A percentile compares a stretch with the other conserved stretches of the same genome.
These are phyloP conservation scores for Pleurotus cornucopiae DNA, from an alignment of 768 basidiomycete species.

Conservation along the genomic window DNA sequence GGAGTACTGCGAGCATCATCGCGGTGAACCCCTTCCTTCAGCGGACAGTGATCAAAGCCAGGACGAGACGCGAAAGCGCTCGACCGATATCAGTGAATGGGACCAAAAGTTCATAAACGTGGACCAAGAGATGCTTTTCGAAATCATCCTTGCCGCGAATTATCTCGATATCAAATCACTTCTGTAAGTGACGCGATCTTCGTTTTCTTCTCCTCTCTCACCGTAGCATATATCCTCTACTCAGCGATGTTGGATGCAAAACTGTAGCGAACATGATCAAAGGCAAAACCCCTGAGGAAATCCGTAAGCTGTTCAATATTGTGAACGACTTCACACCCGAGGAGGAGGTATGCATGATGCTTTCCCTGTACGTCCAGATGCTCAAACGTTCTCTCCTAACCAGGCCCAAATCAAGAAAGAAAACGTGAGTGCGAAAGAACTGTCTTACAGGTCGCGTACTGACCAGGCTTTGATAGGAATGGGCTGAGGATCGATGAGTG, in stretches of 20 bases:
- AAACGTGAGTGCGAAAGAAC: slow-evolving; percentile 60
- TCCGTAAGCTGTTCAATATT: slow-evolving; percentile 97
- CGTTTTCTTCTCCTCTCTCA: slow-evolving; percentile 3
- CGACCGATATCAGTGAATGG: slow-evolving; percentile 99
- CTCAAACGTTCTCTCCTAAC: slow-evolving; percentile 10
- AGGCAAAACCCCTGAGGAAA: slow-evolving; percentile 99
- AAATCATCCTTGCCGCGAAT: slow-evolving; percentile 99
- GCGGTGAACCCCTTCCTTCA: slow-evolving; percentile 91
- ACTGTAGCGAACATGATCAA: slow-evolving; percentile 99
- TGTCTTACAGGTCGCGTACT: no score
- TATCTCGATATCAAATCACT: slow-evolving; percentile 99
- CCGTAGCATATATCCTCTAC: slow-evolving; percentile 1
- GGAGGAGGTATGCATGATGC: slow-evolving; percentile 71
- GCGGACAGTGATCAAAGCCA: slow-evolving; percentile 75
- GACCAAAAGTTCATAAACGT: slow-evolving; percentile 98
- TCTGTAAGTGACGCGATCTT: slow-evolving; percentile 53
- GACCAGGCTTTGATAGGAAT: slow-evolving; percentile 52
- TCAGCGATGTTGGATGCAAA: slow-evolving; percentile 95
- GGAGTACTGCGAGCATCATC: slow-evolving; percentile 99
- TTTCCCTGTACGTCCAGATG: slow-evolving; percentile 11
- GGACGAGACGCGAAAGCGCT: slow-evolving; percentile 95
- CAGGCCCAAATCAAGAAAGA: slow-evolving; percentile 99
- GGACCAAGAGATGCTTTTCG: slow-evolving; percentile 99
- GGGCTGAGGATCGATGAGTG: slow-evolving; percentile 85
- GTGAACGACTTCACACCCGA: slow-evolving; percentile 98